Evolutionary conservation across 2,329 filamentous ascomycete species (phyloP).

Genomic region (Epichloe elymi): DNA sequence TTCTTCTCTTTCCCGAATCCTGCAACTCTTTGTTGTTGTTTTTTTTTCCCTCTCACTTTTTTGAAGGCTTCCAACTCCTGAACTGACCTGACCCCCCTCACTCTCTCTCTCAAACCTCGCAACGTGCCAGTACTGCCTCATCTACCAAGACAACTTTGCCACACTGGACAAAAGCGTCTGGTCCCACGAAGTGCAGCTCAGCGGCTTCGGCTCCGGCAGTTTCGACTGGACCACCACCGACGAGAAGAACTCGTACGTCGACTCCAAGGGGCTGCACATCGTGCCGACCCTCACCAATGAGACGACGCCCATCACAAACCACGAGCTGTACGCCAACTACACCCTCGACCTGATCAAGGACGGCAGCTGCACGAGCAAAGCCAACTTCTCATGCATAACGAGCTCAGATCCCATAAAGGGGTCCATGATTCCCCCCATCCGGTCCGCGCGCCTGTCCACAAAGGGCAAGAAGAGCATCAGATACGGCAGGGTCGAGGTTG

Average conservation of each 20-base stretch:
- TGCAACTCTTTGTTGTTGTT: too few species aligned
- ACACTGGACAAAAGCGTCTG: slow-evolving; percentile 30
- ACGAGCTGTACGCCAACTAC: slow-evolving; percentile 25
- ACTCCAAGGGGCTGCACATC: slow-evolving; percentile 37
- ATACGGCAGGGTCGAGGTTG: slow-evolving; percentile 32
- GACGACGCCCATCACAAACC: slow-evolving; percentile 23
- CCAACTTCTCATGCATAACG: slow-evolving; percentile 23
- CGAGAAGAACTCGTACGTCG: slow-evolving; percentile 32
- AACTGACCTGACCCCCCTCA: too few species aligned
- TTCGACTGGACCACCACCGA: slow-evolving; percentile 43
- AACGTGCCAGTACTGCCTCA: slow-evolving; percentile 31
- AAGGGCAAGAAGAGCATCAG: slow-evolving; percentile 10
- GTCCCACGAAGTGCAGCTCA: slow-evolving; percentile 33
- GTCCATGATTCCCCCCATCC: slow-evolving; percentile 34
- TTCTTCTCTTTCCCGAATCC: too few species aligned
- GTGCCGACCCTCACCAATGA: slow-evolving; percentile 37
- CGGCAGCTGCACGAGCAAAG: slow-evolving; percentile 28
- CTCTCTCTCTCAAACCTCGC: too few species aligned
- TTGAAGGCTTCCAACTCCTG: too few species aligned
- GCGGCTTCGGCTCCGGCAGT: slow-evolving; percentile 32
- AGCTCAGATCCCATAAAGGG: slow-evolving; percentile 29
- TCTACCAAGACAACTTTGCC: slow-evolving; percentile 36
- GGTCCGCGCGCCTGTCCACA: slow-evolving; percentile 33
- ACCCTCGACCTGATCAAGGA: slow-evolving; percentile 30
- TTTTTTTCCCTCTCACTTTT: too few species aligned